These are phyloP conservation scores for Leccinum ponderosum DNA, from an alignment of 1,284 basidiomycete genomes.

Conservation along the genomic window DNA sequence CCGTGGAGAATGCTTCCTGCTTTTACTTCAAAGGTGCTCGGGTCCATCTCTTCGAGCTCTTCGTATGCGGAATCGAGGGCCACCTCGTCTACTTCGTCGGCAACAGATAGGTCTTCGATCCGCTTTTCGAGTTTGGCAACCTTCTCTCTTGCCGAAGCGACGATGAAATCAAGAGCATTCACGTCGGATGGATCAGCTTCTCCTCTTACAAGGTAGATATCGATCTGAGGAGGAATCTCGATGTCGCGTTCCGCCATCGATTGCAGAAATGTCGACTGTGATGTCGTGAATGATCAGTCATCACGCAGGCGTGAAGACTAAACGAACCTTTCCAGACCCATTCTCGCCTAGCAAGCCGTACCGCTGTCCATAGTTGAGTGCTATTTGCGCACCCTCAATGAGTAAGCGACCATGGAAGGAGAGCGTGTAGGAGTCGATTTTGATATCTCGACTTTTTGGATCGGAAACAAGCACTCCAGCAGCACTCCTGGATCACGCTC, in stretches of 20 bases:
- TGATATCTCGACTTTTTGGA: slow-evolving; percentile 91
- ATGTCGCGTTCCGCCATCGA: slow-evolving; percentile 92
- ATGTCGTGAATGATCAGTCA: slow-evolving; percentile 10
- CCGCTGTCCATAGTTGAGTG: slow-evolving; percentile 96
- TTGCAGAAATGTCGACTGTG: slow-evolving; percentile 65
- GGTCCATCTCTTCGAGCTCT: slow-evolving; percentile 97
- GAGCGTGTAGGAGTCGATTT: slow-evolving; percentile 94
- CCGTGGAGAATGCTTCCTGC: slow-evolving; percentile 96
- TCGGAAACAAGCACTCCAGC: slow-evolving; percentile 94
- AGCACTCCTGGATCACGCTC: slow-evolving; percentile 60
- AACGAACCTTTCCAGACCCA: slow-evolving; percentile 91
- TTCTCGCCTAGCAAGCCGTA: slow-evolving; percentile 97
- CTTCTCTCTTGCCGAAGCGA: slow-evolving; percentile 91
- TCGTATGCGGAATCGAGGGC: slow-evolving; percentile 90
- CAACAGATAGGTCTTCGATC: slow-evolving; percentile 91
- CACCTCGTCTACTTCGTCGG: slow-evolving; percentile 88
- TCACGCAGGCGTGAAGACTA: slow-evolving; percentile 1
- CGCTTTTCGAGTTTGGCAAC: slow-evolving; percentile 94
- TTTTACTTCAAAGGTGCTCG: slow-evolving; percentile 93
- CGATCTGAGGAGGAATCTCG: slow-evolving; percentile 92
- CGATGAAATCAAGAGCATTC: slow-evolving; percentile 96
- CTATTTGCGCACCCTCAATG: slow-evolving; percentile 86
- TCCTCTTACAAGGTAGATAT: slow-evolving; percentile 95
- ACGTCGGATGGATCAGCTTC: slow-evolving; percentile 97
- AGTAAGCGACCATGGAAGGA: slow-evolving; percentile 97